Evolutionary conservation across 1,284 basidiomycete genomes (phyloP).

Genomic region (Boletus holoroseus): DNA sequence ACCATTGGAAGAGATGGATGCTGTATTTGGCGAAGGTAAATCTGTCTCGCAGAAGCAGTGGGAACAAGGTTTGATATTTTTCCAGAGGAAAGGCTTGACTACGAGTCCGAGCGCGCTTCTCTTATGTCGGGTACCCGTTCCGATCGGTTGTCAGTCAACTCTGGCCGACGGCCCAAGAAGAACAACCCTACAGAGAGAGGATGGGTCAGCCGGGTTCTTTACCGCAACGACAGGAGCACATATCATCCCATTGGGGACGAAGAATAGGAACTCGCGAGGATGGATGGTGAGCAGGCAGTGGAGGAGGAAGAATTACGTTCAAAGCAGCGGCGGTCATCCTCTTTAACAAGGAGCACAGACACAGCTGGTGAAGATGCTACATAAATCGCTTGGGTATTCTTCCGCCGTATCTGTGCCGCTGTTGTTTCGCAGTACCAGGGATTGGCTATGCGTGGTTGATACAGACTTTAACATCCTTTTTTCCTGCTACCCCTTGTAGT

Average conservation of each 20-base stretch:
- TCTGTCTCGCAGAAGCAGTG: neutral
- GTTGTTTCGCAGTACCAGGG: constrained; percentile 5
- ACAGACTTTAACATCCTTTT: constrained; percentile 2
- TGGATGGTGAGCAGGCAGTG: constrained; percentile 33
- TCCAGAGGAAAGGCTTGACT: constrained; percentile 58
- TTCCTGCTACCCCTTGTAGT: constrained; percentile 7
- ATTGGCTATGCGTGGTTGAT: constrained; percentile 6
- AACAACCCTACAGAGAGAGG: constrained; percentile 29
- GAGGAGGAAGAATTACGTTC: constrained; percentile 21
- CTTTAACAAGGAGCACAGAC: constrained; percentile 12
- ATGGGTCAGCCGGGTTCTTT: constrained; percentile 51
- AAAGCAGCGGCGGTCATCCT: constrained; percentile 11
- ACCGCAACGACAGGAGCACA: constrained; percentile 39
- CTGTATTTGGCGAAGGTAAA: constrained; percentile 74
- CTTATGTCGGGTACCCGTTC: constrained; percentile 42
- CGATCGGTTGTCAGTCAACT: constrained; percentile 35
- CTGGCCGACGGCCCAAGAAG: constrained; percentile 27
- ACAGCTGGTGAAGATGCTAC: constrained; percentile 6
- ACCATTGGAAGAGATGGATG: constrained; percentile 78
- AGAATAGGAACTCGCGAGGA: constrained; percentile 70
- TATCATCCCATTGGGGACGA: constrained; percentile 55
- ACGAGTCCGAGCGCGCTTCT: constrained; percentile 66
- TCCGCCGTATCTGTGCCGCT: constrained; percentile 1
- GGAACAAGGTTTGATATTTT: constrained; percentile 34
- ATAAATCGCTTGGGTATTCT: constrained; percentile 4